Conservation (phyloP, 257 asterid species). For the Capsicum chinense region DNA sequence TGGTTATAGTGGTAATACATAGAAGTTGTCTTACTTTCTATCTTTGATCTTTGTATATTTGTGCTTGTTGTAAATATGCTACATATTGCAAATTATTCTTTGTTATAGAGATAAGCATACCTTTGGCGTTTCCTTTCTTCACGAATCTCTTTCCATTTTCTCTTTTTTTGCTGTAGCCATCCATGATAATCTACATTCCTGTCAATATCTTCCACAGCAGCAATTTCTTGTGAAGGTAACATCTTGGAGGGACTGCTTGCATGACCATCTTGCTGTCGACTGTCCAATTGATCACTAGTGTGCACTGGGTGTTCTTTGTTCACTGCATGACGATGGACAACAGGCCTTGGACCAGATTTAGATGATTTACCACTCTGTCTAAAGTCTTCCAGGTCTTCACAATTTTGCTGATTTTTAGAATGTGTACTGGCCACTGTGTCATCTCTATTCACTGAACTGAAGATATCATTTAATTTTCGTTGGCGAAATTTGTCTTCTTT, state of each 20-base stretch:
- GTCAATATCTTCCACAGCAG: constrained; percentile 60
- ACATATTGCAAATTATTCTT: background rate
- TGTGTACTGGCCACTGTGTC: constrained; percentile 41
- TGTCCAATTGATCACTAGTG: constrained; percentile 45
- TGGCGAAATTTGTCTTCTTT: constrained; percentile 97
- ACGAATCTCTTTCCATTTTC: constrained; percentile 87
- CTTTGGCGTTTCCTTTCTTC: constrained; percentile 90
- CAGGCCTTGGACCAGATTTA: constrained; percentile 61
- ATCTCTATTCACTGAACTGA: constrained; percentile 55
- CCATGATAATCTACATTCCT: constrained; percentile 78
- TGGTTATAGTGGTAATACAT: background rate
- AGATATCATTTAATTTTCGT: constrained; percentile 82
- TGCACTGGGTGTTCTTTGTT: constrained; percentile 45
- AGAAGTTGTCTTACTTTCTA: background rate
- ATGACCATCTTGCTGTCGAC: constrained; percentile 44
- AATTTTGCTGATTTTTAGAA: constrained; percentile 50
- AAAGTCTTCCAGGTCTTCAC: constrained; percentile 85
- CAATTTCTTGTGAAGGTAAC: constrained; percentile 47
- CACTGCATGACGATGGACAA: constrained; percentile 63
- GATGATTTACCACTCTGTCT: constrained; percentile 50
- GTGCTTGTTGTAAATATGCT: constrained; percentile 9
- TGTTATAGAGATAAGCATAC: constrained; percentile 42
- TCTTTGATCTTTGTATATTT: background rate
- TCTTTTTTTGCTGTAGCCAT: constrained; percentile 91
- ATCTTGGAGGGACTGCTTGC: constrained; percentile 40